These are phyloP conservation scores for Tetratostichococcus sp. DNA, from an alignment of 139 green algal species.

Conservation along the genomic window DNA sequence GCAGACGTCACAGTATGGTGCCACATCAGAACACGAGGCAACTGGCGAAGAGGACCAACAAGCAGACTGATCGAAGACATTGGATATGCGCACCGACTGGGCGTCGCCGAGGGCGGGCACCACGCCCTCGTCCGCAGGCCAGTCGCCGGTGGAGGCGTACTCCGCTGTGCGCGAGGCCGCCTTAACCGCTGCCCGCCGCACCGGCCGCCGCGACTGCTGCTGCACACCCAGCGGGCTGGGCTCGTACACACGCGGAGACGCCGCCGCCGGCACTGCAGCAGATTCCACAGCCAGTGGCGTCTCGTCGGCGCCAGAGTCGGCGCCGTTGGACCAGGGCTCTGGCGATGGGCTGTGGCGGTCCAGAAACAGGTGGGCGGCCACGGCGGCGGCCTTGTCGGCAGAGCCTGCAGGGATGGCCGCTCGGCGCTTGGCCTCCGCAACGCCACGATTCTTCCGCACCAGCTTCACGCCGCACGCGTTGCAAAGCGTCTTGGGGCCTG, in stretches of 20 bases:
- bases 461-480: constrained; percentile 52
- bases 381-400: not conserved
- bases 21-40: too few relatives aligned
- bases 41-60: too few relatives aligned
- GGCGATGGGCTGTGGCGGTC: not conserved
- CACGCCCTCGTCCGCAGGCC: constrained; percentile 16
- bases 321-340: not conserved
- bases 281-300: not conserved
- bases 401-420: not conserved
- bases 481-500: constrained; percentile 58
- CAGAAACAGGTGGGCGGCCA: not conserved
- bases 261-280: not conserved
- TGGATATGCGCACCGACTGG: not conserved
- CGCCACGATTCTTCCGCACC: constrained; percentile 13
- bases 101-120: not conserved
- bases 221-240: not conserved
- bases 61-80: too few relatives aligned
- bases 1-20: too few relatives aligned
- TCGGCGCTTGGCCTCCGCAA: not conserved
- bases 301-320: not conserved
- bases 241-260: constrained; percentile 7
- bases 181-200: constrained; percentile 32
- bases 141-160: constrained; percentile 33
- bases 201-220: constrained; percentile 6
- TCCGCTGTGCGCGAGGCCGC: constrained; percentile 25